Evolutionary conservation across 768 basidiomycete species (phyloP).

Genomic region (Russula foetens): DNA sequence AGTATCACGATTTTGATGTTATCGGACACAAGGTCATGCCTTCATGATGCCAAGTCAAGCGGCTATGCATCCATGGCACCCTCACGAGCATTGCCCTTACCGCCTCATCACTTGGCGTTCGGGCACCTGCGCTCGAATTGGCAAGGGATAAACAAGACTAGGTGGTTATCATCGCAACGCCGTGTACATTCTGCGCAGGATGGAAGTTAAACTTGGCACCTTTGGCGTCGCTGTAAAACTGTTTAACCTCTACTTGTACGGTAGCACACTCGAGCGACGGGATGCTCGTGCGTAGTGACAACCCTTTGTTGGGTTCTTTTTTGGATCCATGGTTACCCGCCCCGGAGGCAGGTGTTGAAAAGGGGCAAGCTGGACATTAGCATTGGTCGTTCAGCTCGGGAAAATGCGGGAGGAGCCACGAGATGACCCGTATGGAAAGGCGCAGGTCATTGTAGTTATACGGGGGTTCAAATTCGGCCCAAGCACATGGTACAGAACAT

Average conservation of each 20-base stretch:
- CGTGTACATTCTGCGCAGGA: not conserved
- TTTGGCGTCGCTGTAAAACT: not conserved
- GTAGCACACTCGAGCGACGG: not conserved
- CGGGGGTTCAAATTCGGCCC: not conserved
- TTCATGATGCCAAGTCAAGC: no score
- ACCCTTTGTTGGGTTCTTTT: not conserved
- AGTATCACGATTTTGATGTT: not conserved
- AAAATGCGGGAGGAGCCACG: no score
- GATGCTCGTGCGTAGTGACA: not conserved
- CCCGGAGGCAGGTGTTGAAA: not conserved
- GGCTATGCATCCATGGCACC: no score
- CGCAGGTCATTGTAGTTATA: not conserved
- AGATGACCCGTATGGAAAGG: not conserved
- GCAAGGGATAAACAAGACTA: not conserved
- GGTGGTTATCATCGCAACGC: not conserved
- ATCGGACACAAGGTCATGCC: not conserved
- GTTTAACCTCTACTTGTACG: not conserved
- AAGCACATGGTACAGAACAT: not conserved
- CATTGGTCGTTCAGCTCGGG: not conserved
- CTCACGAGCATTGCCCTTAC: not conserved
- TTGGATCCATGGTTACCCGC: conserved; percentile 1
- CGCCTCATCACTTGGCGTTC: not conserved
- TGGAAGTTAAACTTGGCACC: not conserved
- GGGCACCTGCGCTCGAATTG: not conserved
- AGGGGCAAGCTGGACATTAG: not conserved